Percentiles rank a stretch among this genome's conserved stretches.
Evolutionary conservation across 108 stramenopile genomes (phyloP).

Genomic region (Fragilaria radians): DNA sequence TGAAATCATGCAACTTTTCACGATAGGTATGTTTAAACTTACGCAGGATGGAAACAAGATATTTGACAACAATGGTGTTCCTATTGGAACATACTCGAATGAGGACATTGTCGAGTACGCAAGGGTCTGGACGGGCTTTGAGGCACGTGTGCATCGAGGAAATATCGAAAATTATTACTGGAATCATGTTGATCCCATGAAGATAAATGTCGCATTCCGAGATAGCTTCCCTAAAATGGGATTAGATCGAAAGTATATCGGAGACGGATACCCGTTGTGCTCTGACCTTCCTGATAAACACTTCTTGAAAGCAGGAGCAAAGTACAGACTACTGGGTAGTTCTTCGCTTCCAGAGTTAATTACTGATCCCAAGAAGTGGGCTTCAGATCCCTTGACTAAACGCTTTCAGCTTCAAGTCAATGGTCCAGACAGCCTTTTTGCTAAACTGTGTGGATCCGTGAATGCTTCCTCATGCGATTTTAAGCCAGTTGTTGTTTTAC

Average conservation of each 20-base stretch:
- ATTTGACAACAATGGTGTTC: slow-evolving; percentile 26
- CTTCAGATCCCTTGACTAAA: slow-evolving; percentile 11
- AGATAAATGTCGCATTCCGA: slow-evolving; percentile 35
- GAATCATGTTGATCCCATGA: slow-evolving; percentile 44
- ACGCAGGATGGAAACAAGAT: slow-evolving; percentile 54
- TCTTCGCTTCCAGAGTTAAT: slow-evolving; percentile 1
- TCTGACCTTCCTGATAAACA: slow-evolving; percentile 25
- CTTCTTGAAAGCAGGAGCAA: slow-evolving; percentile 38
- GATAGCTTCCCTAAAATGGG: slow-evolving; percentile 61
- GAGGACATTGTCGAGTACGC: slow-evolving; percentile 65
- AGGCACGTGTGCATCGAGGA: neutral
- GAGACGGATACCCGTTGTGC: slow-evolving; percentile 40
- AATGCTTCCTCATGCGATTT: neutral
- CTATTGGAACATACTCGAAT: slow-evolving; percentile 50
- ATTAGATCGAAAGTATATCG: slow-evolving; percentile 46
- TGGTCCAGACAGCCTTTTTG: slow-evolving; percentile 9
- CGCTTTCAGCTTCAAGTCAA: slow-evolving; percentile 6
- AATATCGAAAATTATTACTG: slow-evolving; percentile 3
- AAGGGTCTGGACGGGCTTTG: slow-evolving; percentile 40
- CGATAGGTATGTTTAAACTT: slow-evolving; percentile 49
- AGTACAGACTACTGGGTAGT: slow-evolving; percentile 34
- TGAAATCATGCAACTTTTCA: slow-evolving; percentile 72
- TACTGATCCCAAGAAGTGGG: slow-evolving; percentile 7
- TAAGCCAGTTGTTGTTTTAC: slow-evolving; percentile 8
- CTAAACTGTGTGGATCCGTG: slow-evolving; percentile 14